Evolutionary conservation across 2,329 filamentous ascomycete species (phyloP).

Genomic region (Stachybotrys echinatus): DNA sequence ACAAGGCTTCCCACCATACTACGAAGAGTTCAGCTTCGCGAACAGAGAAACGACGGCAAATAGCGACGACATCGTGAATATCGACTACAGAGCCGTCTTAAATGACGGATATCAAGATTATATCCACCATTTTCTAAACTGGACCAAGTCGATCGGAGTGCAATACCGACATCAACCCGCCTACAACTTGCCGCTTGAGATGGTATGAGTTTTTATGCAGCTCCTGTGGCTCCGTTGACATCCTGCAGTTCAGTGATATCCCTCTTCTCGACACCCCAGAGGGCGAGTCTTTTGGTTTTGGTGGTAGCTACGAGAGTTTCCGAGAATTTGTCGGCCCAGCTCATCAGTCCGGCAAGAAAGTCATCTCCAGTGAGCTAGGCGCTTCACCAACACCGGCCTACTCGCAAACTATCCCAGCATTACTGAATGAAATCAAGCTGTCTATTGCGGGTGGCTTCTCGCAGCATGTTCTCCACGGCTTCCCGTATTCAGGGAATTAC

Average conservation of each 20-base stretch:
- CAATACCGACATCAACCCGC: neutral
- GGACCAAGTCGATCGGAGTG: neutral
- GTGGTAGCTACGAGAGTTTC: neutral
- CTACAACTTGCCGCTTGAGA: neutral
- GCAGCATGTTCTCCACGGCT: slow-evolving; percentile 38
- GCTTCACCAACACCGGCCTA: neutral
- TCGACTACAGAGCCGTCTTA: neutral
- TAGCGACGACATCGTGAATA: neutral
- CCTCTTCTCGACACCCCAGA: neutral
- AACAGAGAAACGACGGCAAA: neutral
- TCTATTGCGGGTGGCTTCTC: slow-evolving; percentile 35
- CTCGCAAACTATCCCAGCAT: neutral
- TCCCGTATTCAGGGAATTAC: slow-evolving; percentile 33
- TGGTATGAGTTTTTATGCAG: neutral
- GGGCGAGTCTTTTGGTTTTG: neutral
- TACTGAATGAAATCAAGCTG: slow-evolving; percentile 6
- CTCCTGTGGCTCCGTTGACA: neutral
- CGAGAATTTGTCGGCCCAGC: neutral
- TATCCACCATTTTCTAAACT: neutral
- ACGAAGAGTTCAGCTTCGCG: neutral
- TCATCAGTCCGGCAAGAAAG: neutral
- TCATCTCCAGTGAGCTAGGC: neutral
- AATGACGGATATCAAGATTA: neutral
- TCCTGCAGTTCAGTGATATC: neutral
- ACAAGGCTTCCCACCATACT: neutral